Conservation (phyloP, 2,329 filamentous ascomycete species). For the Xylariomycetidae sp. region DNA sequence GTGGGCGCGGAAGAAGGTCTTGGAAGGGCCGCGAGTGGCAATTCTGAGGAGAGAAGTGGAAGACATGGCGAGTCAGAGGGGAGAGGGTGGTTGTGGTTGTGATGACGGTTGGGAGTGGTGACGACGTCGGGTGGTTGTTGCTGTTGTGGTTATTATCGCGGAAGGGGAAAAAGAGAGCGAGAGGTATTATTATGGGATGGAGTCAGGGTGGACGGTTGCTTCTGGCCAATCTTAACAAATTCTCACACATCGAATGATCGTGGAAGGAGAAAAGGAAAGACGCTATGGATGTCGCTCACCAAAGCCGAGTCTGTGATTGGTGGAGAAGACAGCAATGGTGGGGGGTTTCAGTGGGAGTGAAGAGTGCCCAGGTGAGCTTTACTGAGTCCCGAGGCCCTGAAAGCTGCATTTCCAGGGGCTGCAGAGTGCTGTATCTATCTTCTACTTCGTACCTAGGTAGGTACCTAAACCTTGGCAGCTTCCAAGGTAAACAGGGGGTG, state of each 20-base stretch:
- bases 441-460: no score
- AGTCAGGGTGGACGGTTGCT: neutral
- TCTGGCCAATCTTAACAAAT: neutral
- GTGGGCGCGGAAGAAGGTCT: constrained; percentile 61
- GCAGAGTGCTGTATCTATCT: no score
- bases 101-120: neutral
- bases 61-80: constrained; percentile 44
- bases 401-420: no score
- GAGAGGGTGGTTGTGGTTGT: constrained; percentile 3
- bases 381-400: no score
- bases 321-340: neutral
- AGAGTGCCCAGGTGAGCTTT: no score
- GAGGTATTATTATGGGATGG: no score
- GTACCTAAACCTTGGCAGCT: no score
- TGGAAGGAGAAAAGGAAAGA: constrained; percentile 1
- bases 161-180: neutral
- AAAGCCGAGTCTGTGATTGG: constrained; percentile 18
- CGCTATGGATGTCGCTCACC: constrained; percentile 18
- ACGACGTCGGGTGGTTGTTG: neutral
- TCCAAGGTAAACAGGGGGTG: no score
- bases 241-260: constrained; percentile 1
- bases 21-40: constrained; percentile 62
- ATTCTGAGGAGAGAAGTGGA: constrained; percentile 66
- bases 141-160: no score
- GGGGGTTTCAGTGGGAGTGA: no score